Evolutionary conservation across 306 rosid genomes (phyloP), one percentile per base, ranked within the genome.

Genomic region (Potentilla sterilis): DNA sequence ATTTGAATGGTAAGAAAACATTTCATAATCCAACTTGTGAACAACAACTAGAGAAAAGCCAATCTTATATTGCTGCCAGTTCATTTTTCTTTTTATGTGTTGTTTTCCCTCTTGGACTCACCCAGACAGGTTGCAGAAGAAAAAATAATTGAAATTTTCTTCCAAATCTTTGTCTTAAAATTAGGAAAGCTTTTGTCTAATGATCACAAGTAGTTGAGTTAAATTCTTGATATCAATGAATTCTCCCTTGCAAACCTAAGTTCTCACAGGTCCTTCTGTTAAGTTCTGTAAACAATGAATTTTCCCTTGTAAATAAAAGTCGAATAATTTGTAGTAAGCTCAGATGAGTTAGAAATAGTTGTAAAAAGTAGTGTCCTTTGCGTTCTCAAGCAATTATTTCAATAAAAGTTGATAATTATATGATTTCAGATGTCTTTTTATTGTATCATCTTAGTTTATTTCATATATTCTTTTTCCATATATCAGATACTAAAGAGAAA

Each of bases 1-100:
- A 83, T 80, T 86, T 92, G 34, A 92, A 88, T 74, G 97, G 97
- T 91, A 83, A 89, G 65, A 72, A 46, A 32, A 63, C 72, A 72
- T 74, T 65, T 18, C 55, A 54, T 67, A 9, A 22, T 54, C 70
- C 46, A 19, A 51, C 32, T 2, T 57, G 5, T 28, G 67, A 32
- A 61, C 67, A 61, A 32, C 9, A 1, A 13, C 9, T 32, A 61
- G 0, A 24, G n/a, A 61, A 13, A 61, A 13, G 19, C 41, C 10
- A 12, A 12, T 34, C 42, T 34, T 61, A 12, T 61, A 55, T 28
- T 55, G 21, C 16, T 63, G 12, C 40, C 32, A 8, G 51, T 38
- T 51, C 52, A 38, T 15, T 32, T 9, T 22, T 32, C 9, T 76
- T 21, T 16, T 28, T 52, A 12, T 76, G 28, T 52, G 14, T 42